Percentiles rank a stretch among this genome's conserved stretches.
Conservation (phyloP, 2,329 filamentous ascomycete species). For the Sarocladium strictum region DNA sequence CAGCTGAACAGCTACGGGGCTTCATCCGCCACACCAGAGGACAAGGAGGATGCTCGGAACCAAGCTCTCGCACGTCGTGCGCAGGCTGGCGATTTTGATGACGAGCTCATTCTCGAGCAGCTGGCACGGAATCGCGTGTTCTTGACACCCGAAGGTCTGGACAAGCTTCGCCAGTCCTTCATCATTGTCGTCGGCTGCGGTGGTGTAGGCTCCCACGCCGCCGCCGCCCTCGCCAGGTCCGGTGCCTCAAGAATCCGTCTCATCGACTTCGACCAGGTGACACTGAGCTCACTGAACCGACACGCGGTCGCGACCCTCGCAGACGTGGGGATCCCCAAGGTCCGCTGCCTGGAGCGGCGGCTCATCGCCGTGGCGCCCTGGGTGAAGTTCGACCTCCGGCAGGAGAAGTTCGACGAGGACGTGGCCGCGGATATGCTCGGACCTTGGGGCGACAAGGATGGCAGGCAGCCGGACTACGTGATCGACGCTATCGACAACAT, state of each 20-base stretch:
- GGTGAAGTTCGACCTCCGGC: conserved; percentile 80
- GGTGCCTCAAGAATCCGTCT: conserved; percentile 84
- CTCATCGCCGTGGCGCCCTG: conserved; percentile 86
- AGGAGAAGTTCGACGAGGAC: conserved; percentile 71
- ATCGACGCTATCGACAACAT: conserved; percentile 99
- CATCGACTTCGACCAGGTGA: conserved; percentile 97
- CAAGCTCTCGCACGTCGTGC: conserved; percentile 53
- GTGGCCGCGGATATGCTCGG: conserved; percentile 63
- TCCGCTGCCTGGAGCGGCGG: conserved; percentile 72
- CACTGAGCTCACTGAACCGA: conserved; percentile 87
- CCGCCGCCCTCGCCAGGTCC: conserved; percentile 78
- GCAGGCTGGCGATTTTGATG: conserved; percentile 58
- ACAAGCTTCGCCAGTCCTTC: conserved; percentile 73
- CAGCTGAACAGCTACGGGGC: conserved; percentile 59
- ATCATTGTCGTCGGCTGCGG: conserved; percentile 89
- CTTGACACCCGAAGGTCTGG: conserved; percentile 73
- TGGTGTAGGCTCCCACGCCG: conserved; percentile 89
- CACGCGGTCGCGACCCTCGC: conserved; percentile 91
- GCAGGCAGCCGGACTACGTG: conserved; percentile 73
- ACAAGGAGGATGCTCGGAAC: conserved; percentile 57
- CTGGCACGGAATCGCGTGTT: conserved; percentile 90
- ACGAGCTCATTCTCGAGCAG: conserved; percentile 88
- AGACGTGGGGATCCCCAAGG: conserved; percentile 90
- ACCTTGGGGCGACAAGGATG: conserved; percentile 51
- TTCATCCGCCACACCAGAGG: conserved; percentile 33